phyloP scores from a whole-genome alignment of 768 basidiomycete species.

The Phylloporus sp. region DNA sequence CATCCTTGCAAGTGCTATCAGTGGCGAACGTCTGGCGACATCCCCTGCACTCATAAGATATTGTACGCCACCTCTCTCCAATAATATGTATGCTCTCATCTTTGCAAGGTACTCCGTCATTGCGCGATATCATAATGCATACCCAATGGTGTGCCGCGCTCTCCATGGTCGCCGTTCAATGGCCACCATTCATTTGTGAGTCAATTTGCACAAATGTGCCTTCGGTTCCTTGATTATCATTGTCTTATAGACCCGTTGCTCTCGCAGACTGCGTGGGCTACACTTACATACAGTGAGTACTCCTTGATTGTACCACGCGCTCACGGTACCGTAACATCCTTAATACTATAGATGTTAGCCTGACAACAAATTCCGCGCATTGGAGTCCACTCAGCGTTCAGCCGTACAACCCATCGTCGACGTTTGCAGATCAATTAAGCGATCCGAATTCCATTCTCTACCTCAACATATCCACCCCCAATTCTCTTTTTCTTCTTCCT shows the following conservation, averaged over 20 bases:
- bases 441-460: slow-evolving; percentile 74
- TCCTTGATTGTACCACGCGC: slow-evolving; percentile 6
- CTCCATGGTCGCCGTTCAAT: slow-evolving; percentile 91
- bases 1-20: slow-evolving; percentile 87
- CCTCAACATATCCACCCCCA: slow-evolving; percentile 63
- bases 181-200: slow-evolving; percentile 90
- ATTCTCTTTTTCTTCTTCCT: slow-evolving; percentile 71
- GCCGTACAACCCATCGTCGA: slow-evolving; percentile 60
- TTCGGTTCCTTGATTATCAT: slow-evolving; percentile 15
- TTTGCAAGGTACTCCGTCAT: slow-evolving; percentile 76
- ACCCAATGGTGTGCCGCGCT: slow-evolving; percentile 90
- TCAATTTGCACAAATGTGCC: slow-evolving; percentile 9
- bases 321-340: slow-evolving; percentile 9
- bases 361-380: slow-evolving; percentile 53
- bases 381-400: slow-evolving; percentile 65
- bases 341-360: slow-evolving; percentile 59
- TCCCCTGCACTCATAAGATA: slow-evolving; percentile 87
- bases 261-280: slow-evolving; percentile 86
- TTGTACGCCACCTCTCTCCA: slow-evolving; percentile 47
- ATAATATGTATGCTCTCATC: slow-evolving; percentile 13
- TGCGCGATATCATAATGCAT: slow-evolving; percentile 90
- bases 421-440: slow-evolving; percentile 68
- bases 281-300: slow-evolving; percentile 63
- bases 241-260: slow-evolving; percentile 74
- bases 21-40: slow-evolving; percentile 82